A percentile compares a stretch with the other conserved stretches of the same genome.
phyloP scores from a whole-genome alignment of 2,329 filamentous ascomycete species.

The Juglanconis oblonga region DNA sequence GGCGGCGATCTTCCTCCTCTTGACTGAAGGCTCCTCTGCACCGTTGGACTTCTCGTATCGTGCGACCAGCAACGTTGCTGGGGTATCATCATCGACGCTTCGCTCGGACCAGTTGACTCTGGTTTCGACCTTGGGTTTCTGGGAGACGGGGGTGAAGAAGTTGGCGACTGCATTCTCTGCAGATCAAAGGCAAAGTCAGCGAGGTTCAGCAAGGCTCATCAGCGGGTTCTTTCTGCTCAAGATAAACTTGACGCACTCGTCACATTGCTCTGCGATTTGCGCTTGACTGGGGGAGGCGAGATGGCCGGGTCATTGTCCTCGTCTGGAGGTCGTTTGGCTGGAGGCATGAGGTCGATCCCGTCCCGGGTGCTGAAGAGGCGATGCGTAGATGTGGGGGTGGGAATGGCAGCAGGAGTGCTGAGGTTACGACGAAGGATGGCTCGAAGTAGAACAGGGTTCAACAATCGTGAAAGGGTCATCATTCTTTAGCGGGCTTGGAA shows the following conservation, averaged over 20 bases:
- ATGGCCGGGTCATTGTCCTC: constrained; percentile 37
- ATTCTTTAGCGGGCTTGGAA: no score
- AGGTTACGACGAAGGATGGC: no score
- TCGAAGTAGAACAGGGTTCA: no score
- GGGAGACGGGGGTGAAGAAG: constrained; percentile 84
- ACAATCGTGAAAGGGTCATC: no score
- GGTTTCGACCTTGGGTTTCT: constrained; percentile 70
- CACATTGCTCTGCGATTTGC: constrained; percentile 49
- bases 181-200: constrained; percentile 16
- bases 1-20: constrained; percentile 62
- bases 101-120: constrained; percentile 69
- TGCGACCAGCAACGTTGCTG: constrained; percentile 69
- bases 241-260: constrained; percentile 39
- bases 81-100: constrained; percentile 46
- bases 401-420: no score
- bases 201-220: not conserved
- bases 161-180: constrained; percentile 68
- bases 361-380: no score
- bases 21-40: constrained; percentile 26
- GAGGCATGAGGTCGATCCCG: not conserved
- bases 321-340: constrained; percentile 23
- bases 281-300: constrained; percentile 53
- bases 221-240: not conserved
- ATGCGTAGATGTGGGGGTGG: no score
- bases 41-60: constrained; percentile 51